phyloP scores from a whole-genome alignment of 306 rosid species.

The Vigna nakashimae region DNA sequence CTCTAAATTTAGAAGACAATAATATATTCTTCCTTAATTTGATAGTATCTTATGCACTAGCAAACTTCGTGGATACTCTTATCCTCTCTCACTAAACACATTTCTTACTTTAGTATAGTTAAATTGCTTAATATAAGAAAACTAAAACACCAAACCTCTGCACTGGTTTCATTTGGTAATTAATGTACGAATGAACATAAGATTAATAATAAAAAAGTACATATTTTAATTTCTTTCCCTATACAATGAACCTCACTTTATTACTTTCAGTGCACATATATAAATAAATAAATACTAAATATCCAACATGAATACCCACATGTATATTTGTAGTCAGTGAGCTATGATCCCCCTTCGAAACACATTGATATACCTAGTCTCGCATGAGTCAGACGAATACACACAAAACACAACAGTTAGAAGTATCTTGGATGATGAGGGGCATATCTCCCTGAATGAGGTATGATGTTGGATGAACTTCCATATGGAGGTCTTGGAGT shows the following conservation, averaged over 20 bases:
- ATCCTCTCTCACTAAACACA: not conserved
- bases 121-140: not conserved
- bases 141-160: not conserved
- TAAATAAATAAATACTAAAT: not conserved
- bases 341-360: constrained; percentile 28
- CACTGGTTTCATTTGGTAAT: not conserved
- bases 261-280: not conserved
- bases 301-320: not conserved
- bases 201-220: not conserved
- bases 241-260: not conserved
- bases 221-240: not conserved
- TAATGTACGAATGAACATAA: not conserved
- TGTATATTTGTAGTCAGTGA: constrained; percentile 1
- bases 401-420: constrained; percentile 15
- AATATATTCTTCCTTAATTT: too few species aligned
- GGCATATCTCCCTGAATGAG: constrained; percentile 39
- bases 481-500: constrained; percentile 44
- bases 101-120: not conserved
- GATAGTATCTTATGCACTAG: not conserved
- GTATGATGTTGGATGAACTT: constrained; percentile 39
- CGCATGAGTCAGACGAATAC: constrained; percentile 17
- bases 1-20: too few species aligned
- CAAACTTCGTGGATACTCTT: not conserved
- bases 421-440: constrained; percentile 45
- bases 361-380: not conserved